Evolutionary conservation across 257 asterid species (phyloP).

Genomic region (Penstemon eatonii): DNA sequence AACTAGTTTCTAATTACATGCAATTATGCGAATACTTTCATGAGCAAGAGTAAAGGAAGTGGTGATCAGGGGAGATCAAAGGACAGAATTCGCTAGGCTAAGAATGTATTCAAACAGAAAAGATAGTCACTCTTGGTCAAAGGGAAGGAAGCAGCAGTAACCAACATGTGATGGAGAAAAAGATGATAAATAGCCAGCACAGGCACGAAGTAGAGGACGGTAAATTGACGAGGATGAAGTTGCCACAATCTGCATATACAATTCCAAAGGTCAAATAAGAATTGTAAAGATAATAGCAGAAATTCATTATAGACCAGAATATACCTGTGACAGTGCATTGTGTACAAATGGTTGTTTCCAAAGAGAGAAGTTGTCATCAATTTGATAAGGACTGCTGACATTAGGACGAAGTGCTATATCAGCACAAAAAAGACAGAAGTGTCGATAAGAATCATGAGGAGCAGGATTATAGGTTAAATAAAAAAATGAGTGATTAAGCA

Average conservation of each 20-base stretch:
- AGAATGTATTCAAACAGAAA: conserved; percentile 29
- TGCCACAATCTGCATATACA: conserved; percentile 76
- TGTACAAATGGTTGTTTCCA: conserved; percentile 88
- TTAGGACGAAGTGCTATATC: conserved; percentile 88
- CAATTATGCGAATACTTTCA: conserved; percentile 2
- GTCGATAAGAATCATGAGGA: conserved; percentile 19
- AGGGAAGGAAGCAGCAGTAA: conserved; percentile 40
- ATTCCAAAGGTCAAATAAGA: conserved; percentile 29
- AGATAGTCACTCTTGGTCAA: conserved; percentile 22
- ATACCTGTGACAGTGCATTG: conserved; percentile 84
- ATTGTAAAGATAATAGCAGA: conserved; percentile 22
- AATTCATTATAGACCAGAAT: conserved; percentile 16
- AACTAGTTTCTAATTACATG: not conserved
- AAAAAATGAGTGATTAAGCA: not conserved
- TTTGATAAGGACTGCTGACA: conserved; percentile 56
- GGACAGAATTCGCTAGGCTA: conserved; percentile 13
- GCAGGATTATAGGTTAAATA: not conserved
- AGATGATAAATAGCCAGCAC: conserved; percentile 91
- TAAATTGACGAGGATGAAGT: conserved; percentile 69
- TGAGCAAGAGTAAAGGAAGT: conserved; percentile 11
- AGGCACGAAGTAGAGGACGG: conserved; percentile 86
- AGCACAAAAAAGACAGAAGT: conserved; percentile 33
- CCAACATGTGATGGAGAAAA: conserved; percentile 92
- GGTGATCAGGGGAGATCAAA: conserved; percentile 19
- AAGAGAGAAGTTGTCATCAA: conserved; percentile 79